These are phyloP conservation scores for Pichia sp. DNA, from an alignment of 1,139 yeast species.

Conservation along the genomic window DNA sequence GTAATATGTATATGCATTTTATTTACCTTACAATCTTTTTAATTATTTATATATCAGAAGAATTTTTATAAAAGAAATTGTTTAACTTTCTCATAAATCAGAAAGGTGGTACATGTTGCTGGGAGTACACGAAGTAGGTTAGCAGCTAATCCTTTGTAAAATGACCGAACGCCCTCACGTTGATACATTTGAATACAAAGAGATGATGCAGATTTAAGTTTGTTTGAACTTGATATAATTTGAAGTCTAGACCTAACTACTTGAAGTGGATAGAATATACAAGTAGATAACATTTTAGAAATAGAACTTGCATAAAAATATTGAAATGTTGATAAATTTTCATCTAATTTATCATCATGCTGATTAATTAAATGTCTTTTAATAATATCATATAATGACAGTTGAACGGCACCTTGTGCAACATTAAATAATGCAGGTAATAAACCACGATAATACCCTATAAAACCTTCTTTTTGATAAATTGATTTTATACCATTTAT, in stretches of 20 bases:
- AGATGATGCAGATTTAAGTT: constrained; percentile 6
- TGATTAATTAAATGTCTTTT: constrained; percentile 33
- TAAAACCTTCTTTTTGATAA: constrained; percentile 53
- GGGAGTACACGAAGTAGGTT: constrained; percentile 64
- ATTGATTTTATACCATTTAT: constrained; percentile 51
- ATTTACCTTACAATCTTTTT: too few species aligned
- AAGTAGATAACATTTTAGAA: constrained; percentile 65
- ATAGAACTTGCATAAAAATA: constrained; percentile 59
- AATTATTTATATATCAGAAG: too few species aligned
- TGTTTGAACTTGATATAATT: constrained; percentile 25
- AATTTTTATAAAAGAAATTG: constrained; percentile 1
- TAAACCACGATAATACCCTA: constrained; percentile 77
- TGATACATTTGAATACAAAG: constrained; percentile 24
- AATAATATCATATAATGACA: constrained; percentile 74
- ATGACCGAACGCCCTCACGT: constrained; percentile 52
- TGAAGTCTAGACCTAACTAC: constrained; percentile 76
- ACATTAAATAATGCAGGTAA: constrained; percentile 79
- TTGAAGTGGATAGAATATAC: constrained; percentile 78
- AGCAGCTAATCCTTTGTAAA: constrained; percentile 76
- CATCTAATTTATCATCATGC: constrained; percentile 14
- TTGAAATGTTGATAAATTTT: constrained; percentile 42
- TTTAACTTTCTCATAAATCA: constrained; percentile 51
- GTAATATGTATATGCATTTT: too few species aligned
- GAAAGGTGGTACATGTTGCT: constrained; percentile 66
- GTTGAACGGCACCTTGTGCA: constrained; percentile 82